Percentiles rank a stretch among this genome's conserved stretches.
Conservation (phyloP, 1,284 basidiomycete species). For the Leccinum solheimii region DNA sequence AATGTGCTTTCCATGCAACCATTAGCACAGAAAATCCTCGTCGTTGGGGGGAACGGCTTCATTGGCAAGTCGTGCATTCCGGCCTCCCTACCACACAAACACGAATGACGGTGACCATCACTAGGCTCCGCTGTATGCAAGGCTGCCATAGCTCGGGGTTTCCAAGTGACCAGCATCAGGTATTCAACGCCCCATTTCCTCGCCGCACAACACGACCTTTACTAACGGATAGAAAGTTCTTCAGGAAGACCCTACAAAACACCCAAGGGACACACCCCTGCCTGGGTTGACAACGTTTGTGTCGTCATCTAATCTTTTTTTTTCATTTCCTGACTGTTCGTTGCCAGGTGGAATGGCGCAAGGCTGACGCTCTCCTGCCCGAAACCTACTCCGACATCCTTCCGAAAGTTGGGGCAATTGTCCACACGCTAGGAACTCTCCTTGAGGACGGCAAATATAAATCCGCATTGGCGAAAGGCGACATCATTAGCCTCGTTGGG, state of each 20-base stretch:
- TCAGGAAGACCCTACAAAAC: conserved; percentile 86
- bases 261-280: conserved; percentile 85
- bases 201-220: not conserved
- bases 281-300: conserved; percentile 76
- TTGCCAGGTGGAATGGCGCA: conserved; percentile 77
- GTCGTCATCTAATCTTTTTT: not conserved
- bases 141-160: conserved; percentile 79
- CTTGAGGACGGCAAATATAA: conserved; percentile 88
- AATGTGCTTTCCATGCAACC: conserved; percentile 34
- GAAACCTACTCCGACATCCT: conserved; percentile 73
- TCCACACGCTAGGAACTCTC: conserved; percentile 94
- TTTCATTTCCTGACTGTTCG: conserved; percentile 10
- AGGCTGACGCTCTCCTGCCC: conserved; percentile 78
- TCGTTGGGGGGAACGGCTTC: conserved; percentile 95
- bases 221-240: conserved; percentile 50
- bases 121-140: conserved; percentile 91
- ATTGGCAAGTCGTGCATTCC: conserved; percentile 55
- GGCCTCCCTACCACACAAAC: not conserved
- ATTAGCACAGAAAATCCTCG: conserved; percentile 66
- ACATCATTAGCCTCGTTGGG: conserved; percentile 55
- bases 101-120: conserved; percentile 11
- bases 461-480: conserved; percentile 56
- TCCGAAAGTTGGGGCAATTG: conserved; percentile 70
- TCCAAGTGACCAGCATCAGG: conserved; percentile 90
- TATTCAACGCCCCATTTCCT: conserved; percentile 29